These are phyloP conservation scores for Rugonectria rugulosa DNA, from an alignment of 2,329 filamentous ascomycete species.

Conservation along the genomic window DNA sequence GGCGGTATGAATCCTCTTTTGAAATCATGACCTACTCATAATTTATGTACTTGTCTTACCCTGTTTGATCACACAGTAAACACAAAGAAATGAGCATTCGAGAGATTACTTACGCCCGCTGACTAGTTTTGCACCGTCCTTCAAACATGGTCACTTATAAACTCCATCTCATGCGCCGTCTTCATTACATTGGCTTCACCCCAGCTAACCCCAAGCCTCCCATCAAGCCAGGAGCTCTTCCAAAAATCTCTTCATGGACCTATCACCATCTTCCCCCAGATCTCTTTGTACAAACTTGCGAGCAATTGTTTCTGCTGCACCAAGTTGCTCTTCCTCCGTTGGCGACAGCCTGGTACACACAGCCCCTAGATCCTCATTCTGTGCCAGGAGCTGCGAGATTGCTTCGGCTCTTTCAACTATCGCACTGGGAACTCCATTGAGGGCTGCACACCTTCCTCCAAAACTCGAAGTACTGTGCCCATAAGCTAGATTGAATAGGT, in stretches of 20 bases:
- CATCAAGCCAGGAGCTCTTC: slow-evolving; percentile 16
- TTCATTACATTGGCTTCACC: no score
- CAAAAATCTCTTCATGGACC: slow-evolving; percentile 26
- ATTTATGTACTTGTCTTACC: no score
- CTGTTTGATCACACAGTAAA: no score
- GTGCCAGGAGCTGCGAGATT: slow-evolving; percentile 71
- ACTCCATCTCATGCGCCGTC: no score
- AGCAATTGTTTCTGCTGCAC: slow-evolving; percentile 69
- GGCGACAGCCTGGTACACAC: slow-evolving; percentile 73
- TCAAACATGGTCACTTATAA: no score
- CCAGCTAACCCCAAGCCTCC: no score
- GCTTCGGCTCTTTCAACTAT: slow-evolving; percentile 80
- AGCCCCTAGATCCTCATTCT: slow-evolving; percentile 78
- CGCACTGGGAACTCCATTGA: slow-evolving; percentile 80
- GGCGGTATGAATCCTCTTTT: no score
- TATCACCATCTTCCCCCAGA: background rate
- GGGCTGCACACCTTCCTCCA: slow-evolving; percentile 82
- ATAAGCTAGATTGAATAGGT: slow-evolving; percentile 73
- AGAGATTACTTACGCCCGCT: no score
- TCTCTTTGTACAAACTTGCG: slow-evolving; percentile 60
- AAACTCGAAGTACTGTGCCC: slow-evolving; percentile 84
- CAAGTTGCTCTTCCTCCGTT: slow-evolving; percentile 70
- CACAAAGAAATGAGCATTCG: no score
- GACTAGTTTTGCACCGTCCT: no score
- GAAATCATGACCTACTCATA: no score